Conservation (phyloP, 2,329 filamentous ascomycete species). For the Coleophoma eucalyptorum region DNA sequence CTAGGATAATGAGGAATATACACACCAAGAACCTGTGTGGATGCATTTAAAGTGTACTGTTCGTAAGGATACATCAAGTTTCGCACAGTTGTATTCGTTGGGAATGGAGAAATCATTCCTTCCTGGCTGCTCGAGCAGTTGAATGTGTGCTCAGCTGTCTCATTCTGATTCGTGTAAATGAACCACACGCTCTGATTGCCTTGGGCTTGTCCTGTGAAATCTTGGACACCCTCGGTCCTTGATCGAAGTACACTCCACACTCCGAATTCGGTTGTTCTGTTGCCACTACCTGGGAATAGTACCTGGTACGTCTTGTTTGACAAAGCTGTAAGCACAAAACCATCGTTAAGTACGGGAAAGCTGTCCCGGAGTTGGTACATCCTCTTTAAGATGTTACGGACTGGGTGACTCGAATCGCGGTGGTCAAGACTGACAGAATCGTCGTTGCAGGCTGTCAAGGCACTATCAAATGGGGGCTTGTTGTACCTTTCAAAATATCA, state of each 20-base stretch:
- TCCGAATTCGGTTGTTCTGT: constrained; percentile 48
- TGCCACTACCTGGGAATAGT: constrained; percentile 46
- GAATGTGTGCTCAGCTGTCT: constrained; percentile 45
- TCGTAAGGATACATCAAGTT: constrained; percentile 60
- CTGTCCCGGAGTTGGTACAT: constrained; percentile 56
- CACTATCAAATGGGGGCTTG: constrained; percentile 51
- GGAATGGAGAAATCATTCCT: constrained; percentile 50
- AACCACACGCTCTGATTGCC: constrained; percentile 37
- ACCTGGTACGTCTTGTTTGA: constrained; percentile 51
- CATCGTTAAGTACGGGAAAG: constrained; percentile 56
- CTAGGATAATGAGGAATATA: background rate
- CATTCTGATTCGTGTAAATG: constrained; percentile 40
- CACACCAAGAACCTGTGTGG: constrained; percentile 28
- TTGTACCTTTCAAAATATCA: constrained; percentile 33
- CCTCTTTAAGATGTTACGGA: constrained; percentile 55
- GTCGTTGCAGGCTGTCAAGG: constrained; percentile 51
- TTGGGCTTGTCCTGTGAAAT: constrained; percentile 44
- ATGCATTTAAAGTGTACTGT: constrained; percentile 43
- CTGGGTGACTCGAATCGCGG: constrained; percentile 55
- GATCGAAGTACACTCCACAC: constrained; percentile 57
- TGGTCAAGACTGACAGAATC: constrained; percentile 55
- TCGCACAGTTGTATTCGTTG: constrained; percentile 47
- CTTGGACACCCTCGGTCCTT: constrained; percentile 36
- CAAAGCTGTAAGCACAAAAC: constrained; percentile 49
- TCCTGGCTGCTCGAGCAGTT: constrained; percentile 43